A percentile compares a stretch with the other conserved stretches of the same genome.
These are phyloP conservation scores for Petunia axillaris DNA, from an alignment of 257 asterid genomes.

Conservation along the genomic window DNA sequence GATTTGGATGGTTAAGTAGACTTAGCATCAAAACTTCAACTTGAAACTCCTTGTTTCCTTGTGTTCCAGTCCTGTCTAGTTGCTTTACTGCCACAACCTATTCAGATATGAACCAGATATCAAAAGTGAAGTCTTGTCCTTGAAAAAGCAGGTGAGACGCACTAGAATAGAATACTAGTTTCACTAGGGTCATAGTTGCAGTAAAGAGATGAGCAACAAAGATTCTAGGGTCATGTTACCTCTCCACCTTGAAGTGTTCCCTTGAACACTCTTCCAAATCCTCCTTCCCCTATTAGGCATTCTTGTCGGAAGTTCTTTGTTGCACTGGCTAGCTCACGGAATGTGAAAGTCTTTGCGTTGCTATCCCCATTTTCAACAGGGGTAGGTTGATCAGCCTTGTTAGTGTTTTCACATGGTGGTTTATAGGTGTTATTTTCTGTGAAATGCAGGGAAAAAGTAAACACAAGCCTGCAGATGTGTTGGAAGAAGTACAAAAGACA, in stretches of 20 bases:
- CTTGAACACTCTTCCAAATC: constrained; percentile 71
- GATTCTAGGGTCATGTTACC: constrained; percentile 42
- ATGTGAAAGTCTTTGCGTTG: constrained; percentile 62
- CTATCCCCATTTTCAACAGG: constrained; percentile 37
- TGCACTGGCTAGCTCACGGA: constrained; percentile 92
- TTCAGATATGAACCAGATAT: neutral
- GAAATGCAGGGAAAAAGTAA: neutral
- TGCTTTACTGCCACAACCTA: constrained; percentile 81
- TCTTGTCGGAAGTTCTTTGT: constrained; percentile 86
- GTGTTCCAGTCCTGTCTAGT: constrained; percentile 81
- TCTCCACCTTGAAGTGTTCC: constrained; percentile 72
- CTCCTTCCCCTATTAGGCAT: constrained; percentile 79
- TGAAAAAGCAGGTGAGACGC: neutral
- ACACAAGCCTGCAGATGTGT: neutral
- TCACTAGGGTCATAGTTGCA: neutral
- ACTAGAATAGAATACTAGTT: neutral
- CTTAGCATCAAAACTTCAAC: constrained; percentile 65
- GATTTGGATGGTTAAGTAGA: constrained; percentile 75
- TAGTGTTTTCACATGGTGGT: constrained; percentile 30
- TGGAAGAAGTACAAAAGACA: neutral
- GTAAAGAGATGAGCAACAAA: neutral
- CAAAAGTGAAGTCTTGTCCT: no score
- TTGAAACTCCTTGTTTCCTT: constrained; percentile 68
- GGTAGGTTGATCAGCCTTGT: constrained; percentile 26
- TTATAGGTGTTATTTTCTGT: constrained; percentile 17